Percentiles rank a stretch among this genome's conserved stretches.
Conservation (phyloP, 73 alveolate genomes). For the Uronychia binucleata region DNA sequence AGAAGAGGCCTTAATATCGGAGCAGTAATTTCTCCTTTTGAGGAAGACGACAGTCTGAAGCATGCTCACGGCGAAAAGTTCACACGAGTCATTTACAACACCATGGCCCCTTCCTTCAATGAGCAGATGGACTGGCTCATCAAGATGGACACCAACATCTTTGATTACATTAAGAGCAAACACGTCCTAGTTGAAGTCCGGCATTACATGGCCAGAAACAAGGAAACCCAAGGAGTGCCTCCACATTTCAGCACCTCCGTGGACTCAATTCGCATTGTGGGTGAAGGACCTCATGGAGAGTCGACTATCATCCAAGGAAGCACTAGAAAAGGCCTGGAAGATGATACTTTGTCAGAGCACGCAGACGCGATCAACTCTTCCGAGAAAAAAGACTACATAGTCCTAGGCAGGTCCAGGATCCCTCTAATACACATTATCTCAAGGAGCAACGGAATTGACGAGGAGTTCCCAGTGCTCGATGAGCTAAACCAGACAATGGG, state of each 20-base stretch:
- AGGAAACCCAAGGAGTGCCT: not conserved
- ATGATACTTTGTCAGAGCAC: not conserved
- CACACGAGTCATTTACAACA: constrained; percentile 27
- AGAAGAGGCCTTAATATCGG: constrained; percentile 49
- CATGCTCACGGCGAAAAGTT: constrained; percentile 21
- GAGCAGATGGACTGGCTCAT: constrained; percentile 24
- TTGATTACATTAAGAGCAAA: constrained; percentile 46
- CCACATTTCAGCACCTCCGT: not conserved
- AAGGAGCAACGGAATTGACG: constrained; percentile 48
- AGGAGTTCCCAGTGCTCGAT: constrained; percentile 44
- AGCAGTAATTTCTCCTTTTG: constrained; percentile 34
- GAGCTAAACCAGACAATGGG: constrained; percentile 57
- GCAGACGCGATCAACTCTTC: not conserved
- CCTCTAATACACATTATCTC: constrained; percentile 51
- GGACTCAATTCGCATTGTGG: not conserved
- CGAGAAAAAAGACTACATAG: constrained; percentile 30
- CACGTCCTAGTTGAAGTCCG: constrained; percentile 53
- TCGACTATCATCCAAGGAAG: constrained; percentile 8
- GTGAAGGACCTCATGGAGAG: not conserved
- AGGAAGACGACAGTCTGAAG: constrained; percentile 31
- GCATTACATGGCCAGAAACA: constrained; percentile 32
- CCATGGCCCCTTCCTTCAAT: constrained; percentile 53
- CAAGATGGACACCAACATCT: constrained; percentile 52
- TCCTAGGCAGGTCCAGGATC: constrained; percentile 44
- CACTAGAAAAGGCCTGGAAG: constrained; percentile 10